Base-by-base conservation (phyloP, 108 stramenopile genomes). In the Skeletonema costatum region DNA sequence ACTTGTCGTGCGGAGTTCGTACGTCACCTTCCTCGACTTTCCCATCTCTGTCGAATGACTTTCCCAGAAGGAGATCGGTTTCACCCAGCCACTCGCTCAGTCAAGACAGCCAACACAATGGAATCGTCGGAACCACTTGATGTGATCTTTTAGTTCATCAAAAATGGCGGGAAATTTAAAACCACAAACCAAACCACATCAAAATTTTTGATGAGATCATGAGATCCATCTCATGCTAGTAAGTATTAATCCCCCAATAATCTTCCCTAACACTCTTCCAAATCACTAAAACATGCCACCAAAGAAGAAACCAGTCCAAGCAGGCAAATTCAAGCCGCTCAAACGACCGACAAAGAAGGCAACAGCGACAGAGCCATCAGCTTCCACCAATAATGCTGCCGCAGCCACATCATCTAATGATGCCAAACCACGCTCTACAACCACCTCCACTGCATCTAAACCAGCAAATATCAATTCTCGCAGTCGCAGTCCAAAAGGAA, bases 271-370 rank as follows among this genome's bases (percentile, higher is more conserved):
- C 8, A 29, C 50, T 51, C 19, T 21, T 7, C 19, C 50, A 21
- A 25, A 56, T 56, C 19, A 2, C 8, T 29, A 21, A 7, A 21
- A 7, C 21, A 78, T 75, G 74, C 81, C 81, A 41, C 81, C 81
- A 42, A 82, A 82, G 29, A 71, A 46, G 42, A 87, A 89, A 16
- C 93, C 93, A 14, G 56, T 88, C 25, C 94, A 93, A 86, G 81
- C 85, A 38, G 94, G 94, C 10, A 90, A 87, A 71, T 95, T 95
- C 84, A 93, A 90, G 60, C 94, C 94, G 3, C 82, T 88, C 12
- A 92, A 91, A 61, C 78, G 79, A 42, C 92, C 91, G 5, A 67
- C 76, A 19, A 87, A 86, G 64, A 89, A 85, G 60, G 36, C 70
- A 29, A 42, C 60, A 11, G 60, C 73, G 11, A 75, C 73, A 25